Evolutionary conservation across 78 protist genomes (phyloP).

Genomic region (Dictyostelium discoideum): dicty_2.7 NC_007090.3:1687501-1688000

Average conservation of each 20-base stretch:
- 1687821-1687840: constrained; percentile 33
- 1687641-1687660: no score
- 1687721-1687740: constrained; percentile 93
- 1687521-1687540: no score
- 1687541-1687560: no score
- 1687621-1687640: no score
- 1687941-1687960: constrained; percentile 98
- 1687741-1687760: constrained; percentile 96
- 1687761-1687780: constrained; percentile 97
- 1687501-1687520: no score
- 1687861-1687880: no score
- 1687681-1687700: not conserved
- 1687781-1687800: constrained; percentile 96
- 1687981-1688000: not conserved
- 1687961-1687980: no score
- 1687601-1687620: no score
- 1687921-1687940: constrained; percentile 96
- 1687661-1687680: not conserved
- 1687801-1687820: constrained; percentile 98
- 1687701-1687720: constrained; percentile 84
- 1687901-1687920: constrained; percentile 96
- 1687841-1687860: not conserved
- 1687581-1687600: constrained; percentile 56
- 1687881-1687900: constrained; percentile 82
- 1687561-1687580: constrained; percentile 23